phyloP scores from a whole-genome alignment of 306 rosid species.

The Luffa aegyptiaca region DNA sequence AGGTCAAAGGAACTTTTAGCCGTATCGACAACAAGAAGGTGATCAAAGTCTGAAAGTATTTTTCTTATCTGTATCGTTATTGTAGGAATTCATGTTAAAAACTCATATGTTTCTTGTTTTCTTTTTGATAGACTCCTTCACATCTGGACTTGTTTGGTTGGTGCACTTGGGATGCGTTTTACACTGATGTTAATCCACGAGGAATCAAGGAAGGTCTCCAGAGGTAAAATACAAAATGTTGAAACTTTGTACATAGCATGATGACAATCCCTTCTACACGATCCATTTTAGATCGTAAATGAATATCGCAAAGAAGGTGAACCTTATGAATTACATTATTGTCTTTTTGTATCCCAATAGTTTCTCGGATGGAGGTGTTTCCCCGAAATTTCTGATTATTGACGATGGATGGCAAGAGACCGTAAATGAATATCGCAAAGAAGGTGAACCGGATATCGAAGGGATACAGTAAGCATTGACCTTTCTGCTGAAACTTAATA shows the following conservation, averaged over 20 bases:
- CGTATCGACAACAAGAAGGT: slow-evolving; percentile 47
- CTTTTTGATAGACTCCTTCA: slow-evolving; percentile 21
- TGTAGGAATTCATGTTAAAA: background rate
- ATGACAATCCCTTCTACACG: background rate
- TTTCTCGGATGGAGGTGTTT: slow-evolving; percentile 43
- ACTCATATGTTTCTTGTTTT: background rate
- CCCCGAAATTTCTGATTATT: slow-evolving; percentile 51
- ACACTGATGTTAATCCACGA: slow-evolving; percentile 41
- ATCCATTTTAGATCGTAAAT: background rate
- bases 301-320: background rate
- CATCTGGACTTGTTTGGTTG: slow-evolving; percentile 76
- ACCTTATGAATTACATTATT: background rate
- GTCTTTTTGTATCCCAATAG: slow-evolving; percentile 15
- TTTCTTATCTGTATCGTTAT: background rate
- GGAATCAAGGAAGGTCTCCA: slow-evolving; percentile 56
- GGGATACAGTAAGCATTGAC: slow-evolving; percentile 44
- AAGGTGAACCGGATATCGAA: slow-evolving; percentile 39
- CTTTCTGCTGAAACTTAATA: background rate
- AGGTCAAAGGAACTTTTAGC: slow-evolving; percentile 45
- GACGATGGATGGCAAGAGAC: slow-evolving; percentile 79
- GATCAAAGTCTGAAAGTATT: background rate
- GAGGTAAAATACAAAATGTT: slow-evolving; percentile 20
- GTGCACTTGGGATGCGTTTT: slow-evolving; percentile 88
- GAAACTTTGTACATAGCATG: background rate
- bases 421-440: slow-evolving; percentile 32